These are phyloP conservation scores for Saccharum officinarum DNA, from an alignment of 176 grass and related monocot genomes.

Conservation along the genomic window DNA sequence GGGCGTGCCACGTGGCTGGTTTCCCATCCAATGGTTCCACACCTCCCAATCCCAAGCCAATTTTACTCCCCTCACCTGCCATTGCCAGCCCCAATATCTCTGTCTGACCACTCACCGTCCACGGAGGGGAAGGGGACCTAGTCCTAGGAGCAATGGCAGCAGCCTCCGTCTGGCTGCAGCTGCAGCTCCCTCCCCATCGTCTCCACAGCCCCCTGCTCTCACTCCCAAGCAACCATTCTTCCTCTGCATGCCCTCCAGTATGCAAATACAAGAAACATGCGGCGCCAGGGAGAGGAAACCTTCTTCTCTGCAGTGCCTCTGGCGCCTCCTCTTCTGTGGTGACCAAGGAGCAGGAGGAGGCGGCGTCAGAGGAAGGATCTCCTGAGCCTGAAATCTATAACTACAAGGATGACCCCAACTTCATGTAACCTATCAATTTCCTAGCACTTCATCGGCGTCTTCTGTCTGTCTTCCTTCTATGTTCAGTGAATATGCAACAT, in stretches of 20 bases:
- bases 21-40: not conserved
- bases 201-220: not conserved
- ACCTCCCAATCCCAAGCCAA: no score
- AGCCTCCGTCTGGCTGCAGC: conserved; percentile 33
- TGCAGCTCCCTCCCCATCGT: conserved; percentile 5
- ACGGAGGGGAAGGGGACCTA: not conserved
- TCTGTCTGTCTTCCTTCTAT: not conserved
- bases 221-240: not conserved
- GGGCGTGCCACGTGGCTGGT: conserved; percentile 7
- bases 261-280: not conserved
- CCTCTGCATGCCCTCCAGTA: not conserved
- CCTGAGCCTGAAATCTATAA: not conserved
- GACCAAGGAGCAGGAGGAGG: conserved; percentile 25
- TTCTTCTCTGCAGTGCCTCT: conserved; percentile 10
- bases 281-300: not conserved
- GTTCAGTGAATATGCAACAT: not conserved
- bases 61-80: not conserved
- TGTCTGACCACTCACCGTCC: not conserved
- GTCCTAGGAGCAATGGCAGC: not conserved
- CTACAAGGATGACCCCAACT: conserved; percentile 47
- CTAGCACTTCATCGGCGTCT: not conserved
- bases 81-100: not conserved
- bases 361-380: not conserved
- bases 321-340: conserved; percentile 21
- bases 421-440: not conserved